These are phyloP conservation scores for Botryotinia calthae DNA, from an alignment of 2,329 filamentous ascomycete genomes.

Conservation along the genomic window DNA sequence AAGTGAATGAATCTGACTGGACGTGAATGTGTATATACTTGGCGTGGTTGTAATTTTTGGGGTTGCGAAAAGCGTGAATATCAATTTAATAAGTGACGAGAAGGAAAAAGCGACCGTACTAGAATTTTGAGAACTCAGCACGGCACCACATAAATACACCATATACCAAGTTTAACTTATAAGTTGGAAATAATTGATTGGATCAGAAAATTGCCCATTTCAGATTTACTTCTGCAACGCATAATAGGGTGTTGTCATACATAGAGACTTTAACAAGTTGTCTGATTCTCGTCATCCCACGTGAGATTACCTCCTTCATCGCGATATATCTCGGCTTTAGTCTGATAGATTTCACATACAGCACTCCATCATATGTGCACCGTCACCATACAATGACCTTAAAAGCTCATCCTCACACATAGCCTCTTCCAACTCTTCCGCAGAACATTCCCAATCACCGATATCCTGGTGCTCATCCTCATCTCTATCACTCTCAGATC, in stretches of 20 bases:
- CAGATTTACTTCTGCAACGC: background rate
- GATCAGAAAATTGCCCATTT: rapidly evolving
- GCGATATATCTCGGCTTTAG: too few relatives aligned
- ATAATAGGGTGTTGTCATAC: background rate
- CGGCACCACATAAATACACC: background rate
- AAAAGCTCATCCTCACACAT: background rate
- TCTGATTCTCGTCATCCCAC: background rate
- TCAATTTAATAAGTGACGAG: background rate
- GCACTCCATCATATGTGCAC: background rate
- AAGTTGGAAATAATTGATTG: too few relatives aligned
- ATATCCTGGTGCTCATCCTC: background rate
- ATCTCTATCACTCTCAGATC: background rate
- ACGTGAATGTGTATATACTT: too few relatives aligned
- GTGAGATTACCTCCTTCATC: background rate
- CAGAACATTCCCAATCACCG: background rate
- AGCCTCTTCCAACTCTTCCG: background rate
- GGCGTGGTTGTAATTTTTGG: background rate
- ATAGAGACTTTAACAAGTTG: background rate
- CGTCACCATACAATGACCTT: background rate
- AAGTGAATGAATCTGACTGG: background rate
- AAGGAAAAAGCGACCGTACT: background rate
- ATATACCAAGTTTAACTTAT: background rate
- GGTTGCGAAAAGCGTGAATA: background rate
- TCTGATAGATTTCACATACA: background rate
- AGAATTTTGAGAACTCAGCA: background rate